Base-by-base conservation (phyloP, 2,329 filamentous ascomycete genomes). In the Fusarium nematophilum region DNA sequence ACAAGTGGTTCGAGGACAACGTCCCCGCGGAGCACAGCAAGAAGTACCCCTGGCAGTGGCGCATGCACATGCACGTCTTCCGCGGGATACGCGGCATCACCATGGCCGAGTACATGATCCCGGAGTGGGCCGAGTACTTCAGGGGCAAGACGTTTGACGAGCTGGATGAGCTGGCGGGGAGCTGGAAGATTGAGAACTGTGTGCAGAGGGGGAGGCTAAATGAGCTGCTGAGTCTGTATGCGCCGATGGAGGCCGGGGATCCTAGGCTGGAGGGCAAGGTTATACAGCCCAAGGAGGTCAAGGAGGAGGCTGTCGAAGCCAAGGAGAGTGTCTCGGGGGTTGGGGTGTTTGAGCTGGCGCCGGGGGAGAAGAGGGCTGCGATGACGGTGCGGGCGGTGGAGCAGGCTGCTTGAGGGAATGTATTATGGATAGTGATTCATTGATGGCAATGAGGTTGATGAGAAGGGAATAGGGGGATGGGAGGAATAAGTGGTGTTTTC, bases 111-210 rank as follows among this genome's bases (percentile, higher is more conserved):
- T 82, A 80, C 36, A 74, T 85, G 64, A 75, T 75, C 13, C 76
- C 79, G 49, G 85, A 87, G 68, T 83, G 83, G 71, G 83, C 83
- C 2, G 78, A 79, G 53, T 74, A 83, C 30, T 88, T 87, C 64
- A 72, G 74, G 47, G 81, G 70, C 5, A 82, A 81, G 73, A 74
- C 72, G 1, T 71, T 80, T 40, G 77, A 80, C 21, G 80, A 86
- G 56, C 66, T 87, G 38, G 84, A 87, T 44, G 80, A 79, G 61
- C 70, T 85, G 26, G 82, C 82, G 2, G 74, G 69, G 8, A 74
- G 70, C 53, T 87, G 86, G 68, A 76, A 76, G 46, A 80, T 84
- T 58, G 82, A 86, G 50, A 76, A 83, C 30, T 87, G 84, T 64
- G 59, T 82, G 39, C 77, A 80, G 65, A 71, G 84, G 25, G 76